phyloP scores from a whole-genome alignment of 305 asterid species.

The Euphrasia arctica region DNA sequence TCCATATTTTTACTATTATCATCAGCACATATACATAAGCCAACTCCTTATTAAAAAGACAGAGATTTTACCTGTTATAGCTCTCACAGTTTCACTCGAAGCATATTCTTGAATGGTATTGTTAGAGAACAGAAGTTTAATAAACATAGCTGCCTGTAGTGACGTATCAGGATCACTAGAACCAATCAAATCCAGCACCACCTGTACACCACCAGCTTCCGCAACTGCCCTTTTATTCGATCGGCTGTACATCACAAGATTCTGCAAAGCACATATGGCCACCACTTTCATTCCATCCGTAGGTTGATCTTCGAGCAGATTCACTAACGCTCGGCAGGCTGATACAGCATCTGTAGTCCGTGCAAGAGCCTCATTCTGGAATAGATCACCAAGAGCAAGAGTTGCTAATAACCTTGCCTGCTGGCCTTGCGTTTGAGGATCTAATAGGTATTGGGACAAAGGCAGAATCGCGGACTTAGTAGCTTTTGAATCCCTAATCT shows the following conservation, averaged over 20 bases:
- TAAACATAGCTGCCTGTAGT: slow-evolving; percentile 96
- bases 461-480: slow-evolving; percentile 94
- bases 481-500: slow-evolving; percentile 78
- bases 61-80: slow-evolving; percentile 74
- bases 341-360: slow-evolving; percentile 93
- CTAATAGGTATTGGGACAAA: slow-evolving; percentile 94
- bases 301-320: slow-evolving; percentile 99
- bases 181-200: slow-evolving; percentile 94
- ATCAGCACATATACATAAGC: too few relatives aligned
- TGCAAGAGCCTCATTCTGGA: slow-evolving; percentile 97
- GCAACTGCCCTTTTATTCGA: slow-evolving; percentile 99
- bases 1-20: too few relatives aligned
- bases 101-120: slow-evolving; percentile 99
- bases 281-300: slow-evolving; percentile 99
- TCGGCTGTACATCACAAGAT: slow-evolving; percentile 95
- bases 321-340: slow-evolving; percentile 96
- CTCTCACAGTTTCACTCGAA: slow-evolving; percentile 98
- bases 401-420: slow-evolving; percentile 96
- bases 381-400: slow-evolving; percentile 95
- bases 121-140: slow-evolving; percentile 91
- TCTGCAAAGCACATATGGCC: slow-evolving; percentile 95
- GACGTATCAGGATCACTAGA: slow-evolving; percentile 96
- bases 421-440: slow-evolving; percentile 99
- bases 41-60: slow-evolving; percentile 4
- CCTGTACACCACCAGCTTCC: slow-evolving; percentile 99